Conservation (phyloP, 352 stramenopile species). For the Phytophthora foliorum region DNA sequence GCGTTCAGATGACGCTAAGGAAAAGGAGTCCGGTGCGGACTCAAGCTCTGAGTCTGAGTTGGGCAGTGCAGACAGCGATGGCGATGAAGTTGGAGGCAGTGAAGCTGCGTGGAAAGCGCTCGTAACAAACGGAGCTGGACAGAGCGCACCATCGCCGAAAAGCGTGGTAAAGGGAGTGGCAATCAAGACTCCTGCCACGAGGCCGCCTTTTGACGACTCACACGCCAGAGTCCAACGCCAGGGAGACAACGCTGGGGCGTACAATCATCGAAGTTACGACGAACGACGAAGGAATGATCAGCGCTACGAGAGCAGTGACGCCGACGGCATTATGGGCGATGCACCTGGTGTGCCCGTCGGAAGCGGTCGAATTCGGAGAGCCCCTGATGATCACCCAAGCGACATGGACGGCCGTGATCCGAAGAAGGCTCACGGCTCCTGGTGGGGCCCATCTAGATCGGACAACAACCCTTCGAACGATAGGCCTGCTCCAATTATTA, state of each 20-base stretch:
- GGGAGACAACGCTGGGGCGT: slow-evolving; percentile 20
- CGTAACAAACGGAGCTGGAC: no score
- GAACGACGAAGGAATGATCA: slow-evolving; percentile 29
- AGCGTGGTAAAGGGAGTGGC: no score
- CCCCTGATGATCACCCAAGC: slow-evolving; percentile 34
- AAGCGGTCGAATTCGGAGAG: slow-evolving; percentile 34
- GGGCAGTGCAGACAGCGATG: no score
- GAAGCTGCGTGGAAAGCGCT: no score
- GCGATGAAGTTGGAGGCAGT: no score
- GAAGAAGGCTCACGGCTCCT: slow-evolving; percentile 76
- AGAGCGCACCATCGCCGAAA: no score
- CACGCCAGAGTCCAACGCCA: slow-evolving; percentile 25
- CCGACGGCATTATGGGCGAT: slow-evolving; percentile 41
- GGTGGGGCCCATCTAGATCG: slow-evolving; percentile 72
- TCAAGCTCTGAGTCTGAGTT: no score
- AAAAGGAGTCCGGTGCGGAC: no score
- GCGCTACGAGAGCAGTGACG: slow-evolving; percentile 26
- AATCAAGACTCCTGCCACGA: no score
- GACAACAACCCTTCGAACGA: slow-evolving; percentile 35
- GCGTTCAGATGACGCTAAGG: no score
- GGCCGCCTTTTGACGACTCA: slow-evolving; percentile 10
- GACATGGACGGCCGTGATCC: slow-evolving; percentile 53
- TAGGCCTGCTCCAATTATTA: slow-evolving; percentile 65
- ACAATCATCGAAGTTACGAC: slow-evolving; percentile 33
- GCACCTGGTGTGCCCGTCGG: slow-evolving; percentile 32